A percentile compares a stretch with the other conserved stretches of the same genome.
phyloP scores from a whole-genome alignment of 768 basidiomycete species.

The Mycena belliarum region DNA sequence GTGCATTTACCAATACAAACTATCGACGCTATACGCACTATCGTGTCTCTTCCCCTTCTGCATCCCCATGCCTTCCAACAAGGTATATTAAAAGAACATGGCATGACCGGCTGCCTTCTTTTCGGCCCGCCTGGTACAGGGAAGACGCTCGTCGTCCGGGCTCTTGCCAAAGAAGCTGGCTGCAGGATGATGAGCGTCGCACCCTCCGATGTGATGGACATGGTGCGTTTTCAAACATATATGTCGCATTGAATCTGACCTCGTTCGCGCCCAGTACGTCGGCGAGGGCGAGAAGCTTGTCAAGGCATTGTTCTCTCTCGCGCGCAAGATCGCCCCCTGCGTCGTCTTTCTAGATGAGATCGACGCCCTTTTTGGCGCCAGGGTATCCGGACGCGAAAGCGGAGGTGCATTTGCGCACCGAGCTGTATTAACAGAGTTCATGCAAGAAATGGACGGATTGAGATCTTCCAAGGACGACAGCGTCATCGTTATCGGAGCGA shows the following conservation, averaged over 20 bases:
- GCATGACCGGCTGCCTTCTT: conserved; percentile 87
- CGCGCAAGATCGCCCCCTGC: conserved; percentile 83
- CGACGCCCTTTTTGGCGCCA: conserved; percentile 88
- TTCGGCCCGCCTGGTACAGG: conserved; percentile 93
- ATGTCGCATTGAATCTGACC: conserved; percentile 21
- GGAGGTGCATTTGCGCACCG: conserved; percentile 83
- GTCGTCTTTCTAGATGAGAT: conserved; percentile 96
- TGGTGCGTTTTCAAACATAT: conserved; percentile 48
- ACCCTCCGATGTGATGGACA: conserved; percentile 95
- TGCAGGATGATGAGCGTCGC: conserved; percentile 90
- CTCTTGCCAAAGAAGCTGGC: conserved; percentile 90
- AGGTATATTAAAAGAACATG: conserved; percentile 88
- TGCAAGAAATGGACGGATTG: conserved; percentile 97
- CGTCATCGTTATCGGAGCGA: conserved; percentile 91
- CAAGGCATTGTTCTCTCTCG: conserved; percentile 84
- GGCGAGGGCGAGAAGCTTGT: conserved; percentile 92
- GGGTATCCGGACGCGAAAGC: conserved; percentile 72
- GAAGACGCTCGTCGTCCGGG: conserved; percentile 87
- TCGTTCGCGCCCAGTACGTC: conserved; percentile 64
- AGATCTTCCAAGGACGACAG: conserved; percentile 76
- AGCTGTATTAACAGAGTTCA: conserved; percentile 66
- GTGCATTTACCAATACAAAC: conserved; percentile 89
- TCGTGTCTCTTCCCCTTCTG: conserved; percentile 86
- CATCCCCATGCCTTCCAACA: conserved; percentile 85
- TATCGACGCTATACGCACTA: conserved; percentile 88